Evolutionary conservation across 495 filamentous ascomycete genomes (phyloP).

Genomic region (Wilcoxina mikolae): DNA sequence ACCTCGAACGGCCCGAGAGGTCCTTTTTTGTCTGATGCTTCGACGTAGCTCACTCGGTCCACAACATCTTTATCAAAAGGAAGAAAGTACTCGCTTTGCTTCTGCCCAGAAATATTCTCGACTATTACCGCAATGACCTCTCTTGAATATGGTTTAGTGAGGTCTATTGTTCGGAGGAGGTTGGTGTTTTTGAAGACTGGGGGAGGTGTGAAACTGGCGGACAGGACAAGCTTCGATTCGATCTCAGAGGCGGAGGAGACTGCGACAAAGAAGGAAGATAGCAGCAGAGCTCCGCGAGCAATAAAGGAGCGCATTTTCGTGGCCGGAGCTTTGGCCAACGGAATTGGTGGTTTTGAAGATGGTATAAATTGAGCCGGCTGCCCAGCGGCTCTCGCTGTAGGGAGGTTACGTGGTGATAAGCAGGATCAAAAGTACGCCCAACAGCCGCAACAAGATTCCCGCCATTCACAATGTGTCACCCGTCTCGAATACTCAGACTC

Average conservation of each 20-base stretch:
- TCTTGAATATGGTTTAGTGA: conserved; percentile 80
- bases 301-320: conserved; percentile 4
- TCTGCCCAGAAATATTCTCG: conserved; percentile 60
- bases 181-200: conserved; percentile 86
- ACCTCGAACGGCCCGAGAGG: conserved; percentile 51
- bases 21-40: conserved; percentile 81
- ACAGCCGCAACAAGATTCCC: neutral
- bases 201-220: conserved; percentile 65
- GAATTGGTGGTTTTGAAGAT: neutral
- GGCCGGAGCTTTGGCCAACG: conserved; percentile 1
- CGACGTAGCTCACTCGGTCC: conserved; percentile 63
- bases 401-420: neutral
- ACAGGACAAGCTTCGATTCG: conserved; percentile 34
- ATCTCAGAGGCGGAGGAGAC: neutral
- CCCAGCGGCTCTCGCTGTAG: neutral
- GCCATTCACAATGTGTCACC: neutral
- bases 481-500: neutral
- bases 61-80: conserved; percentile 64
- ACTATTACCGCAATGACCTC: conserved; percentile 87
- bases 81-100: conserved; percentile 79
- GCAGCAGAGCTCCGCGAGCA: neutral
- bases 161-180: conserved; percentile 71
- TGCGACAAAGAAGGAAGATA: neutral
- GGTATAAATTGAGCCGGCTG: neutral
- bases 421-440: neutral